These are phyloP conservation scores for Podila verticillata DNA, from an alignment of 192 early-diverging fungal genomes.

Conservation along the genomic window DNA sequence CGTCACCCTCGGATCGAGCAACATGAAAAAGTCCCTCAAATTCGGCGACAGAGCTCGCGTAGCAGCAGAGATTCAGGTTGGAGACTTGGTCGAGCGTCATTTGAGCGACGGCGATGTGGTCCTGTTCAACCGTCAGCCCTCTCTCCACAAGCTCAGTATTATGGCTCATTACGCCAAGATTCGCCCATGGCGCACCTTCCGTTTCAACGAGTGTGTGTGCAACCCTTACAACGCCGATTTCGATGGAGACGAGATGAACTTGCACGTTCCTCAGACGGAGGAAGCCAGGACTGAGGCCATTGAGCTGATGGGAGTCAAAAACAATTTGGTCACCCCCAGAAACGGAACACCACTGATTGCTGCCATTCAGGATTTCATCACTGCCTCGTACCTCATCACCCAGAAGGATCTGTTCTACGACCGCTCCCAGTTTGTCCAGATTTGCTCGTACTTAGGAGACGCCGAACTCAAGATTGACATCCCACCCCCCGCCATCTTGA, in stretches of 20 bases:
- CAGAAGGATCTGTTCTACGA: conserved; percentile 96
- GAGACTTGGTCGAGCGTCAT: conserved; percentile 97
- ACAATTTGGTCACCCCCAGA: conserved; percentile 97
- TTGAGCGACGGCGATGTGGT: conserved; percentile 94
- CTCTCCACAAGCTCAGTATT: conserved; percentile 95
- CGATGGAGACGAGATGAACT: conserved; percentile 99
- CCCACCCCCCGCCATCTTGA: conserved; percentile 92
- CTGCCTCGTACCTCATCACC: conserved; percentile 92
- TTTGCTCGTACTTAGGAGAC: conserved; percentile 93
- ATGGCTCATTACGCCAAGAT: conserved; percentile 92
- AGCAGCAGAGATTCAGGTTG: conserved; percentile 80
- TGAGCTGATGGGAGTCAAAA: conserved; percentile 95
- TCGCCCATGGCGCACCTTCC: conserved; percentile 94
- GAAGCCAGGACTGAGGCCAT: conserved; percentile 97
- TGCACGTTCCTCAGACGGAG: conserved; percentile 99
- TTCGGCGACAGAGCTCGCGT: conserved; percentile 74
- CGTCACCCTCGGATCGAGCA: conserved; percentile 65
- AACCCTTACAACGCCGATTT: conserved; percentile 99
- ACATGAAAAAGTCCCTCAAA: conserved; percentile 73
- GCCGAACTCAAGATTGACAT: conserved; percentile 85
- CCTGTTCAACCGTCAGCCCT: conserved; percentile 98
- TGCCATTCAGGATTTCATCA: conserved; percentile 99
- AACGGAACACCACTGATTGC: conserved; percentile 99
- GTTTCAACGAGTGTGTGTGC: conserved; percentile 99
- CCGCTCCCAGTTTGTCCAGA: conserved; percentile 91